A percentile compares a stretch with the other conserved stretches of the same genome.
Conservation (phyloP, 805 yeast species). For the Saccharomyces eubayanus region DNA sequence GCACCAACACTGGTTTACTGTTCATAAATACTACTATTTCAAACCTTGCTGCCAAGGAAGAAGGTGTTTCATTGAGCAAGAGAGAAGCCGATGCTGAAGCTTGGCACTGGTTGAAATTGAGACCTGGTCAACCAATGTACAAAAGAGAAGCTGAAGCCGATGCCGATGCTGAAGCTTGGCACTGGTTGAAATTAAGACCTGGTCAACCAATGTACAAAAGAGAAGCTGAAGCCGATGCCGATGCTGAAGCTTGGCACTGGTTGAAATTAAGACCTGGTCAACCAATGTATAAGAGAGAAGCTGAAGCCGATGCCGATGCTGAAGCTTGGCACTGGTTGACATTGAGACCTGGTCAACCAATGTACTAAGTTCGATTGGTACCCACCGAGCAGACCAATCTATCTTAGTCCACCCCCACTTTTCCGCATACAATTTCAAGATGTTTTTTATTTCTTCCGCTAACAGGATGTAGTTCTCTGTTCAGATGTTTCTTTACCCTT, state of each 20-base stretch:
- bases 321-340: constrained; percentile 26
- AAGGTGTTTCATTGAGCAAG: background rate
- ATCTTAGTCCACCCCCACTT: background rate
- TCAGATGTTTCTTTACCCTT: background rate
- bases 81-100: background rate
- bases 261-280: constrained; percentile 18
- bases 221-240: constrained; percentile 10
- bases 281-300: constrained; percentile 25
- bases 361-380: constrained; percentile 6
- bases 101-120: constrained; percentile 21
- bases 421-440: background rate
- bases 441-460: background rate
- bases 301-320: constrained; percentile 21
- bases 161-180: too few species aligned
- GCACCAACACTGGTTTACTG: constrained; percentile 12
- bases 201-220: too few species aligned
- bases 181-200: too few species aligned
- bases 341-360: constrained; percentile 22
- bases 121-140: constrained; percentile 23
- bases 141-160: constrained; percentile 15
- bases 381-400: background rate
- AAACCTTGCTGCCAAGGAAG: constrained; percentile 4
- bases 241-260: constrained; percentile 27
- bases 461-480: background rate
- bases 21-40: constrained; percentile 16